Evolutionary conservation across 345 rosid species (phyloP).

Genomic region (Populus davidiana): DNA sequence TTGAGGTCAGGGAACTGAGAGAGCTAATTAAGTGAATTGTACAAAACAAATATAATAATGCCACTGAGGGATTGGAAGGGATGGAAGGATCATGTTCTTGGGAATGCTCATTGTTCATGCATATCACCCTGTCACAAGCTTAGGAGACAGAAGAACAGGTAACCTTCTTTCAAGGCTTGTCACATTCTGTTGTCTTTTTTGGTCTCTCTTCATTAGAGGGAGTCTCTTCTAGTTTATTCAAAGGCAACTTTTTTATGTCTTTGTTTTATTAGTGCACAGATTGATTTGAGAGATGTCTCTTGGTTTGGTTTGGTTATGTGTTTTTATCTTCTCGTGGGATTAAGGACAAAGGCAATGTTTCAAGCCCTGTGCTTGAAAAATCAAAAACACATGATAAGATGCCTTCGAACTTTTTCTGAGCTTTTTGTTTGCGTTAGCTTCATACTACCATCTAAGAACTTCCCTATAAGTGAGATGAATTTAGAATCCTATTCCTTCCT

Average conservation of each 20-base stretch:
- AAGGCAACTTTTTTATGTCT: slow-evolving; percentile 1
- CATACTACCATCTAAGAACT: background rate
- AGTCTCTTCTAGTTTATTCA: background rate
- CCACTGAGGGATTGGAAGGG: background rate
- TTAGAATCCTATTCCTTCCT: background rate
- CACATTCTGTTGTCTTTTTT: slow-evolving; percentile 11
- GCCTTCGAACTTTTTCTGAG: background rate
- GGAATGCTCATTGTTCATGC: background rate
- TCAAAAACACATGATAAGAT: background rate
- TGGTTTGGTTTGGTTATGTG: background rate
- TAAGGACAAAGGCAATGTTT: background rate
- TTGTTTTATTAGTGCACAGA: background rate
- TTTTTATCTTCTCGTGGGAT: slow-evolving; percentile 3
- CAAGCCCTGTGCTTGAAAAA: background rate
- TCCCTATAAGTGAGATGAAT: background rate
- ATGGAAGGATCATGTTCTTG: background rate
- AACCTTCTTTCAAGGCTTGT: slow-evolving; percentile 33
- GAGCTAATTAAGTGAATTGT: background rate
- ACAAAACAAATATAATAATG: background rate
- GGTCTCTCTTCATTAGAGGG: background rate
- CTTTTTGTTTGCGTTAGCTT: slow-evolving; percentile 15
- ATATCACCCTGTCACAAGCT: slow-evolving; percentile 14
- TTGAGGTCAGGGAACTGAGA: background rate
- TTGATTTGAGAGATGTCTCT: too few relatives aligned
- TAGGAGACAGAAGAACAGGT: slow-evolving; percentile 33